Evolutionary conservation across 148 eudicot species (phyloP), one percentile per base, ranked within the genome.

Genomic region (Rheum nobile): DNA sequence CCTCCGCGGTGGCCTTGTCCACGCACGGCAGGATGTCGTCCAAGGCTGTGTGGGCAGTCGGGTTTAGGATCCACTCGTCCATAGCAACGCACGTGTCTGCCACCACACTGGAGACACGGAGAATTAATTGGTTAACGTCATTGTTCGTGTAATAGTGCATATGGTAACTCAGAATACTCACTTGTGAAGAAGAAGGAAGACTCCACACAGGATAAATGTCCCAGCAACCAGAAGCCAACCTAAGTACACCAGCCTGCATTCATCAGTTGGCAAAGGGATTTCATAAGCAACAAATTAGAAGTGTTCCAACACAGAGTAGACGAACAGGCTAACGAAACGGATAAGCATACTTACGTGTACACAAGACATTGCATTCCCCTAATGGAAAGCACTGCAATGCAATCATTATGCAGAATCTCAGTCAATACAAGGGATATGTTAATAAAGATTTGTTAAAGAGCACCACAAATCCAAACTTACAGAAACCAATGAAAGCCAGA

Each of bases 21-120:
- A 94, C 91, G 74, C 98, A 94, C 26, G 98, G 98, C 65, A 94
- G 82, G 65, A 94, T 79, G 70, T 94, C 93, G 39, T 94, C 98
- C 37, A 94, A 79, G 71, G 98, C 93, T 57, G 98, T 91, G 72
- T 88, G 91, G 68, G 96, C 88, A 29, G 88, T 81, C 2, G 98
- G 98, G 50, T 88, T 73, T 79, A 83, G 80, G 50, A 90, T 87
- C 98, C 98, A 94, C 63, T 91, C 88, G 55, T 84, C 73, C 98
- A 94, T 91, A 3, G 98, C 80, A 8, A 85, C 86, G 71, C 98
- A 94, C 2, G 89, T 83, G 75, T 94, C 98, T 70, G 82, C 67
- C 9, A 65, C 70, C n/a, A 32, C 70, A 65, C 70, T 65, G 37
- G 19, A 28, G 68, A n/a, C 43, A 41, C 10, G 10, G 10, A 0